Evolutionary conservation across 768 basidiomycete species (phyloP), one percentile per base, ranked within the genome.

Genomic region (Termitomyces eurrhizus): DNA sequence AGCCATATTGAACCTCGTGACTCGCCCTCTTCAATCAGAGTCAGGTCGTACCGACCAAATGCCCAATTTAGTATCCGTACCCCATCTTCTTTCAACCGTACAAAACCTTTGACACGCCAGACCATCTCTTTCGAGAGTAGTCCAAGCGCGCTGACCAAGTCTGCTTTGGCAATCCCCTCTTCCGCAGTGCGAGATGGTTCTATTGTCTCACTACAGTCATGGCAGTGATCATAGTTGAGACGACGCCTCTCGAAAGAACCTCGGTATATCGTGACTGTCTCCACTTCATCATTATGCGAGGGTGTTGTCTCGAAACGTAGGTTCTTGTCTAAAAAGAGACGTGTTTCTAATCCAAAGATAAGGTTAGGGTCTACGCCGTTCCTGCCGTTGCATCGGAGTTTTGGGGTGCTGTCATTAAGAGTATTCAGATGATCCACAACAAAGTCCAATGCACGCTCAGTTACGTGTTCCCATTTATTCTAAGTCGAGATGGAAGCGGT

Each of bases 381-480:
- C 48, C 79, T 78, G 12, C 82, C 84, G 56, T 81, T 74, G 63
- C 84, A 92, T 60, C 79, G 83, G 58, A 97, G 82, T 72, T 94
- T 93, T 7, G 93, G 94, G 4, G 95, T 97, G 32, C 78, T 75
- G 67, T 97, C 94, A 71, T 98, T 98, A 52, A 98, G 81, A 5
- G 92, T 93, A 72, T 89, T 79, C 14, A 98, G 82, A 64, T 93
- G 90, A 71, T 98, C 95, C 44, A 94, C 73, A 21, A 97, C 89
- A 52, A 83, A 75, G 71, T 97, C 95, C 45, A 95, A 80, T 49
- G 83, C 80, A 39, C 88, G 83, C 61, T 93, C 92, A 5, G 89
- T 81, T 45, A 92, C 81, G 59, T 89, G 83, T 65, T 96, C 93
- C 87, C 90, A 93, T 80, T 98, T 97, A 66, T 95, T 95, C 87